Evolutionary conservation across 495 filamentous ascomycete species (phyloP).

Genomic region (Hyaloscypha finlandica): DNA sequence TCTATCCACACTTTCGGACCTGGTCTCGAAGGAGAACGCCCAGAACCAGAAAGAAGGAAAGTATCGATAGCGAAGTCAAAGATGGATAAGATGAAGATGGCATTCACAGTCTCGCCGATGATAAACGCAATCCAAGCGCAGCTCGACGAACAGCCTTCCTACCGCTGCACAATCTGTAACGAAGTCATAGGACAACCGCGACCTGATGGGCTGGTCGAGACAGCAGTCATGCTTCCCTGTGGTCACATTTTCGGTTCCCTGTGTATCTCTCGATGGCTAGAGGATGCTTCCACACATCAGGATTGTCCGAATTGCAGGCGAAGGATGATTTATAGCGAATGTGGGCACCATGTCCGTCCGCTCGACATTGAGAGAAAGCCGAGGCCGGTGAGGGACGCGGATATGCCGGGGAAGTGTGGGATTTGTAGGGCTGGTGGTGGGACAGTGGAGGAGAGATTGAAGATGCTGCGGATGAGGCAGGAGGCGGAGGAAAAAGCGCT

Average conservation of each 20-base stretch:
- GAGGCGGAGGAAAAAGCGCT: slow-evolving; percentile 33
- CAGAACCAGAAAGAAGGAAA: background rate
- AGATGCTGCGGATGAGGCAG: slow-evolving; percentile 7
- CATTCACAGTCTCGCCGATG: background rate
- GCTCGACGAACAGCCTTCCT: background rate
- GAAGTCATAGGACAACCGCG: slow-evolving; percentile 8
- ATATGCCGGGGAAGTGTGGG: slow-evolving; percentile 28
- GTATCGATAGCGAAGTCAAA: background rate
- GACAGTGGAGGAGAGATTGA: slow-evolving; percentile 9
- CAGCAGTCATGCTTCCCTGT: slow-evolving; percentile 25
- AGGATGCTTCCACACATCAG: slow-evolving; percentile 19
- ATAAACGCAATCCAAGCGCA: background rate
- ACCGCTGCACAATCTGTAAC: slow-evolving; percentile 23
- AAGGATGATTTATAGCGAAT: slow-evolving; percentile 29
- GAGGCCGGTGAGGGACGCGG: slow-evolving; percentile 2
- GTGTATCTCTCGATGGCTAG: slow-evolving; percentile 31
- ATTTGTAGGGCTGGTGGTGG: slow-evolving; percentile 18
- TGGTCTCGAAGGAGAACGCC: background rate
- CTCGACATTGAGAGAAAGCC: background rate
- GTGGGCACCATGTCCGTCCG: slow-evolving; percentile 25
- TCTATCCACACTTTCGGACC: background rate
- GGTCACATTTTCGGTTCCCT: slow-evolving; percentile 26
- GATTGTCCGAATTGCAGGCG: slow-evolving; percentile 31
- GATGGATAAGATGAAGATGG: background rate
- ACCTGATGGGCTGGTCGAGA: slow-evolving; percentile 16